Base-by-base conservation (phyloP, 2,329 filamentous ascomycete genomes). In the Stagonosporopsis chrysanthemi region DNA sequence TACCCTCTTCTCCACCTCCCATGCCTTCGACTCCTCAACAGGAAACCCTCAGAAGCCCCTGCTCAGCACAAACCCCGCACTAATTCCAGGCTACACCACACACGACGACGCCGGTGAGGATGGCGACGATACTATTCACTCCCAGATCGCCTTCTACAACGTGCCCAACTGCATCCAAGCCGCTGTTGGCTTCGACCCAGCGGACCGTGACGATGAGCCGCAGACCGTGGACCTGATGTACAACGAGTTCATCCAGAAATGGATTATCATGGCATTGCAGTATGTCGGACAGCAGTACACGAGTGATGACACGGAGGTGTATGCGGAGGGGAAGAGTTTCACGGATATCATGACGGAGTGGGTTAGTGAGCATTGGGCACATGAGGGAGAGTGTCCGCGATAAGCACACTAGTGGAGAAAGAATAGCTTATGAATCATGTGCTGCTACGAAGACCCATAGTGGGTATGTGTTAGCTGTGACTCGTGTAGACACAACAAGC, bases 121-220 rank as follows among this genome's bases (percentile, higher is more conserved):
- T 64, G 95, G 95, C 39, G 95, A 99, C 72, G 95, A 99, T 72
- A 96, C 94, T 0, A 75, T 96, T 1, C 95, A 97, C 74, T 81
- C 85, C 15, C 81, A 84, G 1, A 87, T 98, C 62, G 81, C 83
- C 29, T 92, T 90, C 72, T 94, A 93, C 76, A 75, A 79, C 2
- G 86, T 94, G 5, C 94, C 95, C 6, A 97, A 97, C 75, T 91
- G 88, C 73, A 86, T 99, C 55, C 89, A 94, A 73, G 81, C 89
- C 1, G 78, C 85, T 56, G 83, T 90, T 64, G 81, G 77, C 1
- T 90, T 96, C 66, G 83, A 88, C 1, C 24, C 54, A 4, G 23
- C n/a, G 19, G 60, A 71, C 11, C 12, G 39, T 8, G 64, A 63
- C 1, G 62, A 72, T 7, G 80, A 85, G 15, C 90, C 91, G 0